Percentiles rank a stretch among this genome's conserved stretches.
Conservation (phyloP, 75 land plant genomes). For the Pseudotsuga menziesii region DNA sequence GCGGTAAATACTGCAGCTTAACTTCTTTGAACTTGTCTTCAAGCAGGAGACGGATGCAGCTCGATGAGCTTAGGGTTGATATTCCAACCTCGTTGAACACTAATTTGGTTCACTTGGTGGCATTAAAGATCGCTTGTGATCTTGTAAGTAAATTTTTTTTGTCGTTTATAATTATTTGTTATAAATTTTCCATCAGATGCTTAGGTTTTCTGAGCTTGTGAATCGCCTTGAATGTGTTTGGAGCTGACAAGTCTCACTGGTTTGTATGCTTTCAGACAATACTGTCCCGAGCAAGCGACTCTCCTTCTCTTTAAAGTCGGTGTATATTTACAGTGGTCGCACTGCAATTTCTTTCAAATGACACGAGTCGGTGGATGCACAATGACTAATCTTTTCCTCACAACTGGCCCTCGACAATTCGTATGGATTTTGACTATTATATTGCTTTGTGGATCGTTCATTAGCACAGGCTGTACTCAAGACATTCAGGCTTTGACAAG, state of each 20-base stretch:
- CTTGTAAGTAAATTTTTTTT: neutral
- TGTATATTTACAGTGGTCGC: neutral
- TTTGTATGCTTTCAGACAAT: neutral
- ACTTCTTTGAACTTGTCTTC: neutral
- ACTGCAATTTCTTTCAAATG: neutral
- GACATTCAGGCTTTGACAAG: constrained; percentile 1
- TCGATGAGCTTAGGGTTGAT: neutral
- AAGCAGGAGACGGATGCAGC: neutral
- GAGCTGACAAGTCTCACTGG: no score
- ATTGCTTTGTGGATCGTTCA: neutral
- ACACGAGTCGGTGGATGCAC: neutral
- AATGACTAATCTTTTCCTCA: neutral
- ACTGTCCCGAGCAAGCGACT: neutral
- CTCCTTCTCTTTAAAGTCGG: no score
- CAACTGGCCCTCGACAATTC: neutral
- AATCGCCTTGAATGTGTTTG: no score
- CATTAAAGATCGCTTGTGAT: no score
- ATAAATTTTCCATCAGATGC: neutral
- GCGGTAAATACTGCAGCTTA: neutral
- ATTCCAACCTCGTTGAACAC: neutral
- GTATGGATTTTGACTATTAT: neutral
- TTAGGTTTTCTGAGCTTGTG: neutral
- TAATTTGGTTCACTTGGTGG: neutral
- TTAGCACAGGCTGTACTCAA: neutral
- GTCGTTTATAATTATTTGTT: neutral